Evolutionary conservation across 441 rosid genomes (phyloP).

Genomic region (Populus trichocarpa): DNA sequence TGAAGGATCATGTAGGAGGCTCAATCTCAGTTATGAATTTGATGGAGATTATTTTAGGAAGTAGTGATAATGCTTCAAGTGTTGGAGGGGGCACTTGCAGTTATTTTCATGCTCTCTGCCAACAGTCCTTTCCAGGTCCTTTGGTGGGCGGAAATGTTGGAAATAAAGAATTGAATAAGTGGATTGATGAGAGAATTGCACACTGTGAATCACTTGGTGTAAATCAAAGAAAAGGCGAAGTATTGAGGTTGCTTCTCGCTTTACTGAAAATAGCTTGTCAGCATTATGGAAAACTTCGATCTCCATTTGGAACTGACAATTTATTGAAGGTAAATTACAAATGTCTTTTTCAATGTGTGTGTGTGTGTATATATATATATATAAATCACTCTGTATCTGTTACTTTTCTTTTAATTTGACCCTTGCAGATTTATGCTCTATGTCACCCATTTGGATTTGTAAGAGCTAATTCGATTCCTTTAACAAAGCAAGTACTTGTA

Average conservation of each 20-base stretch:
- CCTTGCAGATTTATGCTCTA: background rate
- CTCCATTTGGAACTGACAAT: constrained; percentile 79
- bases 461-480: background rate
- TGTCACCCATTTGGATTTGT: background rate
- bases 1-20: constrained; percentile 55
- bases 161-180: constrained; percentile 82
- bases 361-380: too few relatives aligned
- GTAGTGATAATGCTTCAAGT: constrained; percentile 33
- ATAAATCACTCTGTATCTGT: background rate
- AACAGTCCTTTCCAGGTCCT: constrained; percentile 90
- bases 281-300: constrained; percentile 96
- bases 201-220: constrained; percentile 54
- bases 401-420: background rate
- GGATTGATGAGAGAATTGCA: constrained; percentile 89
- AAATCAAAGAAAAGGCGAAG: constrained; percentile 61
- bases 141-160: constrained; percentile 94
- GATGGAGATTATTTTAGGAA: constrained; percentile 59
- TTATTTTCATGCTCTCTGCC: constrained; percentile 66
- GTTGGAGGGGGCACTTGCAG: constrained; percentile 36
- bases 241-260: constrained; percentile 71
- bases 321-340: constrained; percentile 51
- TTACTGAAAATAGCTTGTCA: constrained; percentile 89
- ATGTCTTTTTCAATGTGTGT: background rate
- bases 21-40: constrained; percentile 64
- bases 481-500: background rate